phyloP scores from a whole-genome alignment of 2,329 filamentous ascomycete species.

The Epichloe baconii region DNA sequence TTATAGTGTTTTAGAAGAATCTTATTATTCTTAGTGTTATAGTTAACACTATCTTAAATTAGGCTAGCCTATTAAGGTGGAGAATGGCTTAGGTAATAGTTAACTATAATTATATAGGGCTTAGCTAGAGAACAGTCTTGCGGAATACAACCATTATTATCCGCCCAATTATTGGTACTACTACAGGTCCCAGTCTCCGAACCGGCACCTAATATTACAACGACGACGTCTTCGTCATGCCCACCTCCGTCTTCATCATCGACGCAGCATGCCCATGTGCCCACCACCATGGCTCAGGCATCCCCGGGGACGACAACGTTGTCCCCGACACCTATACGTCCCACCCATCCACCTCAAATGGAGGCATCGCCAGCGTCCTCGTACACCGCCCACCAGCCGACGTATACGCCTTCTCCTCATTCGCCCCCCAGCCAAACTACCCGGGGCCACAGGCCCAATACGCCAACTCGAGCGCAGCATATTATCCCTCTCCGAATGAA shows the following conservation, averaged over 20 bases:
- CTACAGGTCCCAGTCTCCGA: neutral
- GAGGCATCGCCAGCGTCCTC: neutral
- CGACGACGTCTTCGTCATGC: neutral
- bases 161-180: too few relatives aligned
- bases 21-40: too few relatives aligned
- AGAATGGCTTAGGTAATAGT: too few relatives aligned
- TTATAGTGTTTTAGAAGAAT: too few relatives aligned
- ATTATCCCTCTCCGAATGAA: neutral
- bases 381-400: constrained; percentile 4
- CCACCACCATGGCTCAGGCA: too few relatives aligned
- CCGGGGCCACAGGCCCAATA: constrained; percentile 5
- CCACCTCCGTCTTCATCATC: neutral
- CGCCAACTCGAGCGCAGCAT: neutral
- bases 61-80: too few relatives aligned
- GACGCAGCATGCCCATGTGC: too few relatives aligned
- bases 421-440: constrained; percentile 3
- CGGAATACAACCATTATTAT: too few relatives aligned
- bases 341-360: neutral
- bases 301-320: too few relatives aligned
- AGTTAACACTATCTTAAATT: too few relatives aligned
- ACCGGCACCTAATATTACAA: neutral
- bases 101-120: too few relatives aligned
- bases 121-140: too few relatives aligned
- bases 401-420: constrained; percentile 5
- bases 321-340: neutral